Percentiles rank a stretch among this genome's conserved stretches.
Evolutionary conservation across 805 yeast species (phyloP).

Genomic region (Suhomyces sp.): DNA sequence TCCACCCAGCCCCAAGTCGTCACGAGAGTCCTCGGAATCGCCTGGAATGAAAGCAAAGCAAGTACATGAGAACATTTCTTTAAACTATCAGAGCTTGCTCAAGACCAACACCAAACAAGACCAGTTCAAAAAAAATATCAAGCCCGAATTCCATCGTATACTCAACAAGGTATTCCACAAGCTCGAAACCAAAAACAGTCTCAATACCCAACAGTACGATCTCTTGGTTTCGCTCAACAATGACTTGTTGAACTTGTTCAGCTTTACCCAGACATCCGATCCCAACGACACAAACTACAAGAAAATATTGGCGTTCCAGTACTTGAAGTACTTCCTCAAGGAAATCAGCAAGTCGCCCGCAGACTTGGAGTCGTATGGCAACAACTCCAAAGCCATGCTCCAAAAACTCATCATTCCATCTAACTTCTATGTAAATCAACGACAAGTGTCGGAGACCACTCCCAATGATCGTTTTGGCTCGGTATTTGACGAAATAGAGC

Average conservation of each 20-base stretch:
- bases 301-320: slow-evolving; percentile 36
- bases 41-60: slow-evolving; percentile 9
- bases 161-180: slow-evolving; percentile 22
- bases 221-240: slow-evolving; percentile 20
- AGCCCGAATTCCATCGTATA: slow-evolving; percentile 16
- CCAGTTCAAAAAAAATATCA: slow-evolving; percentile 9
- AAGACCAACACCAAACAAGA: slow-evolving; percentile 9
- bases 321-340: slow-evolving; percentile 37
- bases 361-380: slow-evolving; percentile 1
- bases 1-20: slow-evolving; percentile 11
- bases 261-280: slow-evolving; percentile 20
- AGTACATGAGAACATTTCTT: background rate
- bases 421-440: slow-evolving; percentile 12
- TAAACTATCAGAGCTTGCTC: slow-evolving; percentile 5
- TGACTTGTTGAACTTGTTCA: slow-evolving; percentile 15
- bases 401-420: slow-evolving; percentile 37
- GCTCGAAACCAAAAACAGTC: slow-evolving; percentile 28
- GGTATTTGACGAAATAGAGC: slow-evolving; percentile 39
- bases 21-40: slow-evolving; percentile 21
- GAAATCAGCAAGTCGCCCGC: slow-evolving; percentile 26
- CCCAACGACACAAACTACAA: slow-evolving; percentile 11
- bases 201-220: slow-evolving; percentile 33
- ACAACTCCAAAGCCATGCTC: slow-evolving; percentile 16
- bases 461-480: background rate
- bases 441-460: background rate